These are phyloP conservation scores for Russula griseocarnosa DNA, from an alignment of 768 basidiomycete species.

Conservation along the genomic window DNA sequence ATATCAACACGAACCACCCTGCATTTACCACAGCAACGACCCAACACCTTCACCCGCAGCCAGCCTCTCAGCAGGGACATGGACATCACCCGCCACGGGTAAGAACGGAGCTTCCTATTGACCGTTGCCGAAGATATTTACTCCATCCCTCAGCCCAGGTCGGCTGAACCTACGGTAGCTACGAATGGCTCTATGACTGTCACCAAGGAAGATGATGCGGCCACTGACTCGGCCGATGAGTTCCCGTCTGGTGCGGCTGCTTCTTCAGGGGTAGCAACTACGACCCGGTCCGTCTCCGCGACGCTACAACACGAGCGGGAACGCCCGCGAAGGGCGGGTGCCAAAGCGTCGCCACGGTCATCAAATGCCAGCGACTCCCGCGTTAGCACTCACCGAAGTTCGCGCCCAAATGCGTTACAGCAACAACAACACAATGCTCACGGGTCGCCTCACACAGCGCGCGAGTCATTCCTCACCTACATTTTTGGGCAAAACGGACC, in stretches of 20 bases:
- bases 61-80: slow-evolving; percentile 40
- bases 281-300: slow-evolving; percentile 70
- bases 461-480: slow-evolving; percentile 94
- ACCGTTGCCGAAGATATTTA: slow-evolving; percentile 15
- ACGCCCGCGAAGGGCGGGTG: slow-evolving; percentile 46
- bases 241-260: slow-evolving; percentile 48
- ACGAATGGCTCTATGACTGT: slow-evolving; percentile 39
- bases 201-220: slow-evolving; percentile 61
- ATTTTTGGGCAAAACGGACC: slow-evolving; percentile 93
- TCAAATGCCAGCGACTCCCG: slow-evolving; percentile 29
- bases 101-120: slow-evolving; percentile 30
- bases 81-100: slow-evolving; percentile 50
- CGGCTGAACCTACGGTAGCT: slow-evolving; percentile 48
- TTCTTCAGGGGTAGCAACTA: slow-evolving; percentile 36
- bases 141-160: slow-evolving; percentile 47
- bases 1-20: slow-evolving; percentile 99
- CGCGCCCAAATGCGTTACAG: slow-evolving; percentile 4
- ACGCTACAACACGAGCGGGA: slow-evolving; percentile 73
- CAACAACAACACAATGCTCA: slow-evolving; percentile 2
- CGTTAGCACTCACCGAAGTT: slow-evolving; percentile 24
- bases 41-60: slow-evolving; percentile 55
- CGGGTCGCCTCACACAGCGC: slow-evolving; percentile 43
- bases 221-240: slow-evolving; percentile 59
- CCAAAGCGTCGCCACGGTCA: slow-evolving; percentile 39
- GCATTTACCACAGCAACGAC: slow-evolving; percentile 78